Evolutionary conservation across 2,329 filamentous ascomycete species (phyloP), one percentile per base, ranked within the genome.

Genomic region (Talaromyces sp.): DNA sequence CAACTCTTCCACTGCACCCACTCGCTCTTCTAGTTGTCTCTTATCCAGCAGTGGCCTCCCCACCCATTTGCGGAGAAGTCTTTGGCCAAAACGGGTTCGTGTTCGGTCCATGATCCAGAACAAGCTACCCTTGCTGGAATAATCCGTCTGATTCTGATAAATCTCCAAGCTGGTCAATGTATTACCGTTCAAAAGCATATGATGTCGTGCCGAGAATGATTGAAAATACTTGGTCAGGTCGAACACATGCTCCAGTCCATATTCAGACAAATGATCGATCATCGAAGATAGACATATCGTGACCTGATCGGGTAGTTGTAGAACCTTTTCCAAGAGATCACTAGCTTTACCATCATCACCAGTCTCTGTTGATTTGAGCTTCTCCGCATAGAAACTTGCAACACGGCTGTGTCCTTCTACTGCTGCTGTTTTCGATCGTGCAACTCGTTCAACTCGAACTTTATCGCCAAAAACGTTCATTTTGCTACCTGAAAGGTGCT

Each of bases 91-190:
- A 11, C 89, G 86, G 0, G 94, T 99, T 63, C 88, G 83, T 0
- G 94, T 97, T 66, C 94, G 91, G 75, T 99, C 90, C 41, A 99
- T 80, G 0, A 91, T 90, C 94, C 94, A 99, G 73, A 97, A 92
- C 4, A 99, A 79, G 70, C 92, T 97, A 2, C 94, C 94, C 66
- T 88, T 92, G 59, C 88, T 84, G 0, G 84, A 83, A 66, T 92
- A 84, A 68, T 97, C 92, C 0, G 93, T 97, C 66, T 91, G 86
- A 64, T 99, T 99, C 61, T 92, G 89, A 69, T 97, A 99, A 1
- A 99, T 91, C 70, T 99, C 94, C 11, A 99, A 81, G 66, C 91
- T 96, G 51, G 91, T 93, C 37, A 99, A 77, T 0, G 93, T 97
- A 56, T 96, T 99, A 45, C 93, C 94, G 69, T 95, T 97, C 60